phyloP scores from a whole-genome alignment of 345 rosid species.

The Populus alba region DNA sequence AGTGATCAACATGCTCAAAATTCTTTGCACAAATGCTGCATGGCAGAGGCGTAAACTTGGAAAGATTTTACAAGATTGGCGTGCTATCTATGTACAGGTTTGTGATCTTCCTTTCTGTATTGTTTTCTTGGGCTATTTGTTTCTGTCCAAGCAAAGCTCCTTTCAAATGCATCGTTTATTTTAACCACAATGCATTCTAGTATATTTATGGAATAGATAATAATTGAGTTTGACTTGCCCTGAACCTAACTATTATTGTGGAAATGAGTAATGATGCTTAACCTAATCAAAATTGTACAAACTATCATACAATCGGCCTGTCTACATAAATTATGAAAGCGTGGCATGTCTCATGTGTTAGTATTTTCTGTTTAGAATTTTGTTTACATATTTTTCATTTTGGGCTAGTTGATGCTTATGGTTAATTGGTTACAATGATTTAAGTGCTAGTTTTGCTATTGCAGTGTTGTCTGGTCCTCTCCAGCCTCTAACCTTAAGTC shows the following conservation, averaged over 20 bases:
- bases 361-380: background rate
- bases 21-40: constrained; percentile 89
- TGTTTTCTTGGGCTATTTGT: background rate
- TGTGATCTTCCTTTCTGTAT: constrained; percentile 4
- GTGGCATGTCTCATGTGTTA: background rate
- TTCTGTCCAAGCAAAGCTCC: background rate
- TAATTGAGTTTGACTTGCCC: background rate
- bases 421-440: background rate
- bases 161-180: background rate
- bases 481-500: background rate
- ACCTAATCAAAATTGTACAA: background rate
- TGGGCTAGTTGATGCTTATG: background rate
- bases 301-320: background rate
- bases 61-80: constrained; percentile 95
- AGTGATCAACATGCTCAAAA: constrained; percentile 80
- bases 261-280: background rate
- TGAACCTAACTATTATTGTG: background rate
- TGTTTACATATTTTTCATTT: background rate
- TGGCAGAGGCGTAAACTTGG: constrained; percentile 99
- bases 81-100: constrained; percentile 76
- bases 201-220: background rate
- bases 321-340: background rate
- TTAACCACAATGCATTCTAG: background rate
- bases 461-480: background rate
- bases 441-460: background rate